Conservation (phyloP, 2,329 filamentous ascomycete genomes). For the Sclerotinia subarctica region DNA sequence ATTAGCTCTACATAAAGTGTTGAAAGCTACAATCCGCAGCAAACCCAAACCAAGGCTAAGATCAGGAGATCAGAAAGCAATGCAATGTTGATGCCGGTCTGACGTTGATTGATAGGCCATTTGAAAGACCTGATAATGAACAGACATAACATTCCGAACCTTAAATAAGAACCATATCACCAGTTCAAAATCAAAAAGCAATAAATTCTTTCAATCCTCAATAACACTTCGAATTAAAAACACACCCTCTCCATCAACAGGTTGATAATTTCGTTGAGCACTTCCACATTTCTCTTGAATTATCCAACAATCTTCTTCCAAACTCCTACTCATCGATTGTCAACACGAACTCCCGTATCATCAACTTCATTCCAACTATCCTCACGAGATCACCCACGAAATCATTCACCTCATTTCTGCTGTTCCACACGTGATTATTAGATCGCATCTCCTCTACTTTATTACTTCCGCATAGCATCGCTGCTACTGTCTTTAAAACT, state of each 20-base stretch:
- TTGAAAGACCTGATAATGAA: not conserved
- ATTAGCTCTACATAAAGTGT: not conserved
- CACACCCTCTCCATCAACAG: not conserved
- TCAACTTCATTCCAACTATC: not conserved
- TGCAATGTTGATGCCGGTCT: not conserved
- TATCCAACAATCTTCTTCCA: not conserved
- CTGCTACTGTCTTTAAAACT: not conserved
- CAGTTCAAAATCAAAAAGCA: not conserved
- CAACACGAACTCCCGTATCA: not conserved
- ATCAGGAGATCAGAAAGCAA: not conserved
- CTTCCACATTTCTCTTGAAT: not conserved
- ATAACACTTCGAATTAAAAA: not conserved
- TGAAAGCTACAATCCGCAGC: not conserved
- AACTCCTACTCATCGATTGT: not conserved
- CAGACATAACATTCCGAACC: not conserved
- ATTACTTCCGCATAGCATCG: not conserved
- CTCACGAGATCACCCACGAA: not conserved
- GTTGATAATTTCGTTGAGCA: not conserved
- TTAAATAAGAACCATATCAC: not conserved
- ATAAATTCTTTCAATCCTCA: not conserved
- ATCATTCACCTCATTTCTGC: not conserved
- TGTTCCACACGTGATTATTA: constrained; percentile 4
- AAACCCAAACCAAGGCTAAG: not conserved
- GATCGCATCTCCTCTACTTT: not conserved
- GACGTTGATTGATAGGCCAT: not conserved